phyloP scores from a whole-genome alignment of 345 rosid species.

The Rhodamnia rubescens region DNA sequence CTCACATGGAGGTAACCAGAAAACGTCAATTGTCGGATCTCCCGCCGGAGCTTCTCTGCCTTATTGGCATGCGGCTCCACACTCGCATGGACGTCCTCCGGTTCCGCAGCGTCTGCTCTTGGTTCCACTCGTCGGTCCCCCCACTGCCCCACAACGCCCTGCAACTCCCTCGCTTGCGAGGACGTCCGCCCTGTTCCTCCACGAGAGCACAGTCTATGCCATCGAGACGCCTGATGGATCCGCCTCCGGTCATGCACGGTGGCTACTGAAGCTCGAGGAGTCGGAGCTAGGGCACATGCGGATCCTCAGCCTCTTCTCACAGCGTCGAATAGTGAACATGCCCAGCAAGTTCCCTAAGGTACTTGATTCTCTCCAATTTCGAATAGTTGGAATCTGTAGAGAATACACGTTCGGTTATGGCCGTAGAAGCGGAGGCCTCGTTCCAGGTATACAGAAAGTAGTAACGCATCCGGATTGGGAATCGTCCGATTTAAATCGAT shows the following conservation, averaged over 20 bases:
- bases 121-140: slow-evolving; percentile 6
- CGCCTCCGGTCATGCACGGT: not conserved
- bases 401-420: too few relatives aligned
- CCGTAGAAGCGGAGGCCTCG: not conserved
- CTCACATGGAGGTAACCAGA: not conserved
- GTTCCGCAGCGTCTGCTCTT: slow-evolving; percentile 12
- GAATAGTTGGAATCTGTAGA: not conserved
- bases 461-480: not conserved
- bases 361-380: slow-evolving; percentile 3
- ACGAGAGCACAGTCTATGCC: not conserved
- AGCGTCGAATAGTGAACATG: not conserved
- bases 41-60: not conserved
- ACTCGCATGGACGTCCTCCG: slow-evolving; percentile 6
- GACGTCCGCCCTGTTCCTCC: not conserved
- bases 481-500: not conserved
- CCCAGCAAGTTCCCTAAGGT: not conserved
- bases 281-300: not conserved
- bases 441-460: not conserved
- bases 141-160: not conserved
- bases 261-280: not conserved
- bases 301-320: not conserved
- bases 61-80: slow-evolving; percentile 5
- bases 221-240: not conserved
- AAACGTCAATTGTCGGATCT: slow-evolving; percentile 1
- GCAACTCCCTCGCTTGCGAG: not conserved